These are phyloP conservation scores for Coelastrella sp. DNA, from an alignment of 139 green algal genomes.

Conservation along the genomic window DNA sequence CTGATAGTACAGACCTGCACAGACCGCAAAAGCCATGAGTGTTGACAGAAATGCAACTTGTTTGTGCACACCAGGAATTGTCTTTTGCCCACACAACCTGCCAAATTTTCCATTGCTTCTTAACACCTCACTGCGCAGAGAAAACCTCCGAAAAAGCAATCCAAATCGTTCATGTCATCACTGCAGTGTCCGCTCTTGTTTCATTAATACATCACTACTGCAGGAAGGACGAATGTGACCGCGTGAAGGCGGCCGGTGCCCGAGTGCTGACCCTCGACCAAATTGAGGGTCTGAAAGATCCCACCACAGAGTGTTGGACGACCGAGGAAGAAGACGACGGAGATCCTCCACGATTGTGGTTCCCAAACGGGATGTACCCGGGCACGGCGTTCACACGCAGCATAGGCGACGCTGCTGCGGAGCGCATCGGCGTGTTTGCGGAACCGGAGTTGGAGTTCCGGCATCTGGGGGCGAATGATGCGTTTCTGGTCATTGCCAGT, in stretches of 20 bases:
- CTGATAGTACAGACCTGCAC: not conserved
- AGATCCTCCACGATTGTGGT: conserved; percentile 94
- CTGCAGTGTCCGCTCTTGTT: not conserved
- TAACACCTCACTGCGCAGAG: no score
- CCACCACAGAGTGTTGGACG: conserved; percentile 73
- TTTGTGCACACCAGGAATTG: no score
- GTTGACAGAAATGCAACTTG: no score
- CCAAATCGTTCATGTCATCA: no score
- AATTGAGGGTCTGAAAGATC: conserved; percentile 56
- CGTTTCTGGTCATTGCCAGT: conserved; percentile 90
- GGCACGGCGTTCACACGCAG: conserved; percentile 96
- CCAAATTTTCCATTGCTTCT: no score
- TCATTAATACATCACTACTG: not conserved
- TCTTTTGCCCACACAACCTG: no score
- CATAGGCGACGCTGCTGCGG: conserved; percentile 93
- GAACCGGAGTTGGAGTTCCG: conserved; percentile 85
- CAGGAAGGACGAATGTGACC: conserved; percentile 90
- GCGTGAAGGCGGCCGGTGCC: conserved; percentile 87
- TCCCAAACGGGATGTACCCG: conserved; percentile 84
- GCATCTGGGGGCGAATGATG: conserved; percentile 46
- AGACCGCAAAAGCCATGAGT: not conserved
- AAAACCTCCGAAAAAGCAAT: no score
- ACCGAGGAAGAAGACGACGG: conserved; percentile 89
- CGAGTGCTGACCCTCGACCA: conserved; percentile 95
- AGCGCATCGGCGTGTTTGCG: conserved; percentile 92